Evolutionary conservation across 2,329 filamentous ascomycete genomes (phyloP).

Genomic region (Phialophora tarda): DNA sequence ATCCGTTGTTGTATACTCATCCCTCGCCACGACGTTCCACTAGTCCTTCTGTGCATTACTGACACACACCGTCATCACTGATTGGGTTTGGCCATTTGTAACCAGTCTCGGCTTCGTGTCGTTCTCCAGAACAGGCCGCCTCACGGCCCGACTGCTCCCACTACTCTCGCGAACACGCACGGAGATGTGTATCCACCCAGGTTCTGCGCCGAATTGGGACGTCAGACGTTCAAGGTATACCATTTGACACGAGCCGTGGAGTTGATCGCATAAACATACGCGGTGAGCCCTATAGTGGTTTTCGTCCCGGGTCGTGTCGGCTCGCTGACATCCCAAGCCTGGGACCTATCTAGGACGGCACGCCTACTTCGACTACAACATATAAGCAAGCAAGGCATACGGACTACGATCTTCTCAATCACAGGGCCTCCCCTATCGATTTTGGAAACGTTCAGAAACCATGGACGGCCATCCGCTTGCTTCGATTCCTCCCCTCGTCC

Average conservation of each 20-base stretch:
- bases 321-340: not conserved
- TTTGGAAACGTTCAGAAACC: not conserved
- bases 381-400: not conserved
- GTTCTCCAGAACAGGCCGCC: not conserved
- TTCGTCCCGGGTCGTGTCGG: not conserved
- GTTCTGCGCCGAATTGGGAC: not conserved
- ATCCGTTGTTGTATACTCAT: not conserved
- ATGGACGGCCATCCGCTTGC: slow-evolving; percentile 18
- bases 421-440: not conserved
- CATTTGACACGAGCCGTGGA: not conserved
- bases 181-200: not conserved
- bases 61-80: not conserved
- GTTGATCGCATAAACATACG: not conserved
- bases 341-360: not conserved
- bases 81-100: not conserved
- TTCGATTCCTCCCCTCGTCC: slow-evolving; percentile 9
- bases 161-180: not conserved
- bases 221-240: not conserved
- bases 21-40: not conserved
- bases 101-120: no score
- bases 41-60: not conserved
- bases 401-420: not conserved
- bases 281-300: not conserved
- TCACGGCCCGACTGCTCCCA: not conserved
- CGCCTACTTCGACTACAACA: not conserved